Percentiles rank a stretch among this genome's conserved stretches.
Evolutionary conservation across 257 asterid species (phyloP).

Genomic region (Solanum chmielewskii): DNA sequence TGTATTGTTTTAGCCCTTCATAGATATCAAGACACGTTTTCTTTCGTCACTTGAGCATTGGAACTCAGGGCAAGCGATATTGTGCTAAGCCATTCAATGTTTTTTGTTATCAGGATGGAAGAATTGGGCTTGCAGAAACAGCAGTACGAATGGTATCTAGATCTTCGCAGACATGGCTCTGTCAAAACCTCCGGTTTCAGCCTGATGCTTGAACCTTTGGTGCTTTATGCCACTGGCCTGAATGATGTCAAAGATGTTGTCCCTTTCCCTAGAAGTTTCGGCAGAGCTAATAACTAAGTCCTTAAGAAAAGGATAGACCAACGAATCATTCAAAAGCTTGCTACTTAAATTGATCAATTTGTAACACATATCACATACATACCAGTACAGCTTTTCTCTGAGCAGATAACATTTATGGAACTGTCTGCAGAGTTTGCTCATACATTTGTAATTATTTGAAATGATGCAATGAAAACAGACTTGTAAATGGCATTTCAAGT

Average conservation of each 20-base stretch:
- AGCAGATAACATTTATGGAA: background rate
- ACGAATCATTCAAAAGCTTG: background rate
- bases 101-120: conserved; percentile 34
- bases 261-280: conserved; percentile 71
- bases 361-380: background rate
- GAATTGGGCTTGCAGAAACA: conserved; percentile 45
- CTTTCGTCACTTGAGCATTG: background rate
- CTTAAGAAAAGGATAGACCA: background rate
- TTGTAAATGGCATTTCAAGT: background rate
- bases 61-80: background rate
- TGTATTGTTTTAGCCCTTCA: background rate
- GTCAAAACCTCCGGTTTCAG: conserved; percentile 57
- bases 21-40: background rate
- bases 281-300: conserved; percentile 41
- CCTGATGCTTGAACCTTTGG: conserved; percentile 49
- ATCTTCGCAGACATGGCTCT: conserved; percentile 64
- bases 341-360: background rate
- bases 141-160: conserved; percentile 77
- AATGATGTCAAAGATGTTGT: conserved; percentile 73
- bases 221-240: conserved; percentile 78
- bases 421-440: background rate
- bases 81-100: background rate
- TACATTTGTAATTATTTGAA: background rate
- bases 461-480: background rate
- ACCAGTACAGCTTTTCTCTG: background rate